phyloP scores from a whole-genome alignment of 768 basidiomycete species.

The Calocybe gangraenosa region DNA sequence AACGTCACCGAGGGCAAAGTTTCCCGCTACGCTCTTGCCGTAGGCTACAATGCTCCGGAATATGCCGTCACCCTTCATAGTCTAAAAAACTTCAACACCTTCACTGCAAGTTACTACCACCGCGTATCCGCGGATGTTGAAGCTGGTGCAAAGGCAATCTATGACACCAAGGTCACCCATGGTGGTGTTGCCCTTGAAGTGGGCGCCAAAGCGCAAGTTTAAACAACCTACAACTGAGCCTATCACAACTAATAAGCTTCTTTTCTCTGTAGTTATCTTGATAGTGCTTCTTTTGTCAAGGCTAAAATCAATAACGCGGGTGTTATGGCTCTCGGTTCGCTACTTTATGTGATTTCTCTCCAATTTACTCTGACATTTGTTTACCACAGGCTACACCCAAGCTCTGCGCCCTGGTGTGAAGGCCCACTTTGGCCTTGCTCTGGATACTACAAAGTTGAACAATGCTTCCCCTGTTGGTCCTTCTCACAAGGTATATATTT shows the following conservation, averaged over 20 bases:
- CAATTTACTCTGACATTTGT: neutral
- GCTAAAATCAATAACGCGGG: slow-evolving; percentile 98
- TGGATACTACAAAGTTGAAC: slow-evolving; percentile 92
- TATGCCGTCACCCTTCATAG: slow-evolving; percentile 94
- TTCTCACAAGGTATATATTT: slow-evolving; percentile 66
- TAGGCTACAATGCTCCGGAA: slow-evolving; percentile 95
- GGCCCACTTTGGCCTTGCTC: slow-evolving; percentile 88
- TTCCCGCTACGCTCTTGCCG: slow-evolving; percentile 85
- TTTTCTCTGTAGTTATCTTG: slow-evolving; percentile 58
- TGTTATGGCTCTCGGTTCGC: slow-evolving; percentile 76
- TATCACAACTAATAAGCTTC: neutral
- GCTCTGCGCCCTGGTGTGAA: slow-evolving; percentile 90
- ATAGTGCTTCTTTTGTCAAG: slow-evolving; percentile 90
- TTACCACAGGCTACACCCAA: slow-evolving; percentile 76
- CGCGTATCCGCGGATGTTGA: slow-evolving; percentile 88
- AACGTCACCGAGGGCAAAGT: slow-evolving; percentile 93
- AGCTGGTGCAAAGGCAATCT: slow-evolving; percentile 94
- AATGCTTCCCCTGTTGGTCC: slow-evolving; percentile 59
- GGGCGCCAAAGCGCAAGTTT: slow-evolving; percentile 85
- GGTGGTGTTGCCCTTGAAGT: slow-evolving; percentile 89
- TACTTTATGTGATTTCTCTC: neutral
- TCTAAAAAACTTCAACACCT: slow-evolving; percentile 90
- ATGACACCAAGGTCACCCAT: slow-evolving; percentile 88
- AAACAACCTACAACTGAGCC: no score
- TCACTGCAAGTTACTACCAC: slow-evolving; percentile 98